Base-by-base conservation (phyloP, 805 yeast species). In the Millerago galiae region DNA sequence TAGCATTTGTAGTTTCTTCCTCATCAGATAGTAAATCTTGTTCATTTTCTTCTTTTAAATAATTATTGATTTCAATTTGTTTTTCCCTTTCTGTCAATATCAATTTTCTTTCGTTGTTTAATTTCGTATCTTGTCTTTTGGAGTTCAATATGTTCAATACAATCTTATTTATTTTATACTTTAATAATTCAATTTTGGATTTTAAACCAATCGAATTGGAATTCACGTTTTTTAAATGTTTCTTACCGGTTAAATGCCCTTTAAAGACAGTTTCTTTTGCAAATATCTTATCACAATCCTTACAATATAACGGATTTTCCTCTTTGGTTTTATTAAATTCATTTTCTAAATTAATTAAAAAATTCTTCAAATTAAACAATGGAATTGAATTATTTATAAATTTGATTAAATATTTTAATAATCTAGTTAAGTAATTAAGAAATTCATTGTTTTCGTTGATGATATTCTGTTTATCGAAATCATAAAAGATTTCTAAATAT, bases 191-290 rank as follows among this genome's bases (percentile, higher is more conserved):
- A n/a, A 60, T 7, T 61, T 28, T 18, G n/a, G 24, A 51, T 8
- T 60, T 43, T 2, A 54, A 44, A 29, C 50, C 51, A n/a, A 36
- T 18, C 34, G 11, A 30, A 16, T 51, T 35, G 18, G 46, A 39
- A 17, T 47, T 53, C 0, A 51, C 56, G 50, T 77, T 77, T 50
- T 78, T 81, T 43, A 70, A 63, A 57, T 91, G 97, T 51, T 81
- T 81, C 56, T 83, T 85, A 1, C 96, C 95, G 1, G 53, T 46
- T 21, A 87, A 60, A 67, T 91, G 97, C 3, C 75, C 79, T 4
- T 72, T 61, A 56, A 68, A 89, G 0, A 85, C 93, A 0, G 88
- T 63, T 24, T 65, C 65, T 40, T 82, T 81, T 12, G 83, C 65
- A 56, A 86, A 89, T 15, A 53, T 43, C 54, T 77, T 83, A 25